Conservation (phyloP, 305 asterid species). For the Rubia balearica region DNA sequence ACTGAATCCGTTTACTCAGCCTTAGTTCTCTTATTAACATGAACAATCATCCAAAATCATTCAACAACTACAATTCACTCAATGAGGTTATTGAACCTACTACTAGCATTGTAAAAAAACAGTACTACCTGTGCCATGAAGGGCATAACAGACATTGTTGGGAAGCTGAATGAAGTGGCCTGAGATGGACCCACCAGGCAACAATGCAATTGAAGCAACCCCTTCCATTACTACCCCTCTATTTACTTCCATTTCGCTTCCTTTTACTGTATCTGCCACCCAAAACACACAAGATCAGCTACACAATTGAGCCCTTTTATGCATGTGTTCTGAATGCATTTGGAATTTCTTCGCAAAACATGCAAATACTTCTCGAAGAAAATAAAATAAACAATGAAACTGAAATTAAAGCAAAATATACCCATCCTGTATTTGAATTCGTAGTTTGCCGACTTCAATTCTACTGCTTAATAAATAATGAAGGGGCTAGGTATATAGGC, state of each 20-base stretch:
- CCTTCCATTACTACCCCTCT: constrained; percentile 59
- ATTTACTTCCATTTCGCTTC: constrained; percentile 22
- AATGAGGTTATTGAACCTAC: background rate
- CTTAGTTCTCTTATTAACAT: background rate
- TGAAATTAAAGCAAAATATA: constrained; percentile 1
- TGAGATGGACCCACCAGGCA: constrained; percentile 78
- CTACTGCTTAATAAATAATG: background rate
- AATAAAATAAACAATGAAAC: background rate
- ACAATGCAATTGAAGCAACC: constrained; percentile 80
- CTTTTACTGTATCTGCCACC: constrained; percentile 29
- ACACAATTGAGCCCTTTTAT: background rate
- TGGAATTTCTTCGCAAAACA: background rate
- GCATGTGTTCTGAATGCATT: background rate
- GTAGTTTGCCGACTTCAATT: background rate
- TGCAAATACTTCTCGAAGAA: background rate
- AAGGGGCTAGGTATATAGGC: too few relatives aligned
- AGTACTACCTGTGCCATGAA: constrained; percentile 74
- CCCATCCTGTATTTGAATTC: background rate
- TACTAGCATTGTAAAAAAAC: background rate
- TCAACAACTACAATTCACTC: background rate
- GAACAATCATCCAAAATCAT: background rate
- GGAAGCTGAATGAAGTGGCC: constrained; percentile 97
- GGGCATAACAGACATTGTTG: constrained; percentile 72
- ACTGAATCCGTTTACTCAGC: background rate
- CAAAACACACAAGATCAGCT: background rate